These are phyloP conservation scores for Epichloe sp. DNA, from an alignment of 2,329 filamentous ascomycete genomes.

Conservation along the genomic window DNA sequence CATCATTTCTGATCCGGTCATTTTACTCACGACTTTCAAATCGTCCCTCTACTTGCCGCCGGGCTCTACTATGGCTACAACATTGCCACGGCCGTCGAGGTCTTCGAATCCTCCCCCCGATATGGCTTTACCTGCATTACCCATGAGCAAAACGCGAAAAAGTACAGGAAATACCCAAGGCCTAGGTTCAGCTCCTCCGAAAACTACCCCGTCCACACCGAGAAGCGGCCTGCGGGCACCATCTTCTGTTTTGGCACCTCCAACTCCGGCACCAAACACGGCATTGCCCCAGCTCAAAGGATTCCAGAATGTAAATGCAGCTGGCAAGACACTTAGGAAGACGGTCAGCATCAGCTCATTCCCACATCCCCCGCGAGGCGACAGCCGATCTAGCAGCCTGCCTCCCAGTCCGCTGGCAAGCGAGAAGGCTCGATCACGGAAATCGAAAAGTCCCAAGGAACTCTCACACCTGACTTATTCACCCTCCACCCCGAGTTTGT, in stretches of 20 bases:
- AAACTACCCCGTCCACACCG: slow-evolving; percentile 33
- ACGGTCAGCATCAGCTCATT: slow-evolving; percentile 90
- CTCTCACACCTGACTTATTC: slow-evolving; percentile 36
- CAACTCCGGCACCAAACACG: slow-evolving; percentile 39
- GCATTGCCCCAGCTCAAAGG: slow-evolving; percentile 44
- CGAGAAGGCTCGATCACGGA: slow-evolving; percentile 37
- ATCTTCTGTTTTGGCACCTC: slow-evolving; percentile 38
- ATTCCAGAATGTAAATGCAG: slow-evolving; percentile 39
- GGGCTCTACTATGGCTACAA: slow-evolving; percentile 27
- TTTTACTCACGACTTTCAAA: background rate
- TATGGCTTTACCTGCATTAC: slow-evolving; percentile 59
- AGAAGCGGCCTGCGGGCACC: slow-evolving; percentile 47
- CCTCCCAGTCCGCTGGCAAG: slow-evolving; percentile 48
- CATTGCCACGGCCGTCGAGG: slow-evolving; percentile 54
- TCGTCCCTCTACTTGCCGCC: background rate
- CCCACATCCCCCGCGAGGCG: slow-evolving; percentile 70
- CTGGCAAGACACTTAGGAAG: slow-evolving; percentile 64
- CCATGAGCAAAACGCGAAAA: slow-evolving; percentile 59
- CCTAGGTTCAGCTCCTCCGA: slow-evolving; percentile 17
- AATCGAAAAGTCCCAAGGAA: slow-evolving; percentile 42
- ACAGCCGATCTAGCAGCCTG: slow-evolving; percentile 43
- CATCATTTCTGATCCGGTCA: background rate
- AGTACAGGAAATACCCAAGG: slow-evolving; percentile 39
- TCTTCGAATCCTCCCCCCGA: slow-evolving; percentile 59
- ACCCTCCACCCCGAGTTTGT: slow-evolving; percentile 51